These are phyloP conservation scores for Penicillium expansum DNA, from an alignment of 2,329 filamentous ascomycete species.

Conservation along the genomic window DNA sequence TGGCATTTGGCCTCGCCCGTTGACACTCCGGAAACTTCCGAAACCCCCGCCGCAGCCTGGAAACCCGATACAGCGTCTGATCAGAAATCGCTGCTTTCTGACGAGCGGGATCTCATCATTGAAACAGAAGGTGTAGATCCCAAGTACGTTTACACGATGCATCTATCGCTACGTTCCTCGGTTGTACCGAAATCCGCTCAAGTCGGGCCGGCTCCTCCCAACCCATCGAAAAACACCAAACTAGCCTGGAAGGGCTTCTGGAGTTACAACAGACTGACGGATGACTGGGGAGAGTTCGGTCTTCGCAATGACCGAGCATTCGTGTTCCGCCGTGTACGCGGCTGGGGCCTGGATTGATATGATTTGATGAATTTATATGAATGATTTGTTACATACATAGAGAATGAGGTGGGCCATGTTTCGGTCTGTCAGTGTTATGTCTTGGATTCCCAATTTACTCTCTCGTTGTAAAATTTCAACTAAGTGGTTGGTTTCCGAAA, in stretches of 20 bases:
- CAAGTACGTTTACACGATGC: constrained; percentile 84
- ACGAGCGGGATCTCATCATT: constrained; percentile 64
- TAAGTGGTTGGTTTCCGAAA: background rate
- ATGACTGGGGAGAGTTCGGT: constrained; percentile 83
- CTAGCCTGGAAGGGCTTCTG: constrained; percentile 85
- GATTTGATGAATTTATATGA: constrained; percentile 14
- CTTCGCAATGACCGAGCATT: constrained; percentile 61
- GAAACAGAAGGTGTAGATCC: constrained; percentile 79
- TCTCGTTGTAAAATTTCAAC: background rate
- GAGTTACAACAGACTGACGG: constrained; percentile 84
- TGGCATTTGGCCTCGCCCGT: constrained; percentile 62
- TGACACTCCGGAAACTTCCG: constrained; percentile 22
- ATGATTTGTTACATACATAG: constrained; percentile 1
- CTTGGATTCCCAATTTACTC: background rate
- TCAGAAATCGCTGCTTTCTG: constrained; percentile 23
- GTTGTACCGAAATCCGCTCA: constrained; percentile 56
- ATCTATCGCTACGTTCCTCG: constrained; percentile 62
- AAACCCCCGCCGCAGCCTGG: constrained; percentile 16
- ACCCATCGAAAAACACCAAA: constrained; percentile 73
- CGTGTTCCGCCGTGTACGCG: constrained; percentile 61
- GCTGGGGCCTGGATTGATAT: constrained; percentile 50
- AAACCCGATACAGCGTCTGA: constrained; percentile 37
- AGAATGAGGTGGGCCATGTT: background rate
- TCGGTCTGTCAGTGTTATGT: background rate
- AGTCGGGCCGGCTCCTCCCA: constrained; percentile 22